These are phyloP conservation scores for Suhomyces wounanorum DNA, from an alignment of 1,139 yeast species.

Conservation along the genomic window DNA sequence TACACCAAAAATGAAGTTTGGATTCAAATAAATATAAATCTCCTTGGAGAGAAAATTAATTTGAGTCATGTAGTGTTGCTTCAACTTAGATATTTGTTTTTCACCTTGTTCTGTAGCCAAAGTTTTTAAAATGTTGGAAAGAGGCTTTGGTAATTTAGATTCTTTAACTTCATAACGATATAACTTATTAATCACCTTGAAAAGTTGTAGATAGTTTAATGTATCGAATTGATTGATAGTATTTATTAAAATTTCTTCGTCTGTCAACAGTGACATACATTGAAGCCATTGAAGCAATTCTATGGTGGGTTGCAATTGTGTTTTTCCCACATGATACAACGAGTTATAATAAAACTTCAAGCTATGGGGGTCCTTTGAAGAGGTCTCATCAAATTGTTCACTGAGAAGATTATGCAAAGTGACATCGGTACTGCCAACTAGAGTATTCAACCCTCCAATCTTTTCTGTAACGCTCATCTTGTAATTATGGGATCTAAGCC, in stretches of 20 bases:
- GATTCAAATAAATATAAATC: conserved; percentile 49
- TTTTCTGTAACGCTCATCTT: conserved; percentile 43
- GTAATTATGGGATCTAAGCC: conserved; percentile 82
- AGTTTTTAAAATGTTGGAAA: conserved; percentile 38
- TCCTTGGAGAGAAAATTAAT: conserved; percentile 43
- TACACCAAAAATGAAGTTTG: conserved; percentile 51
- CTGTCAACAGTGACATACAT: conserved; percentile 65
- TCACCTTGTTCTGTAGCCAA: conserved; percentile 43
- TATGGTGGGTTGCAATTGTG: conserved; percentile 70
- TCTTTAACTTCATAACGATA: conserved; percentile 89
- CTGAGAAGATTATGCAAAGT: conserved; percentile 27
- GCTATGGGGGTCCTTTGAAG: conserved; percentile 31
- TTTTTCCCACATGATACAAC: conserved; percentile 59
- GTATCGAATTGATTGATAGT: conserved; percentile 59
- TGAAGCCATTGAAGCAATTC: conserved; percentile 91
- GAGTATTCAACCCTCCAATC: conserved; percentile 26
- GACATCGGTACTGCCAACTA: conserved; percentile 21
- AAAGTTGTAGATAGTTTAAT: conserved; percentile 69
- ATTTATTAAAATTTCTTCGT: conserved; percentile 57
- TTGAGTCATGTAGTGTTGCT: conserved; percentile 47
- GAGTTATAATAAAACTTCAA: conserved; percentile 55
- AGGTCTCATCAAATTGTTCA: conserved; percentile 2
- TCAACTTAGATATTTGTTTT: conserved; percentile 33
- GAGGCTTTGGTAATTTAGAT: conserved; percentile 52
- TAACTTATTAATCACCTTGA: conserved; percentile 64